A percentile compares a stretch with the other conserved stretches of the same genome.
Conservation (phyloP, 169 alveolate genomes). For the Perkinsus marinus region DNA sequence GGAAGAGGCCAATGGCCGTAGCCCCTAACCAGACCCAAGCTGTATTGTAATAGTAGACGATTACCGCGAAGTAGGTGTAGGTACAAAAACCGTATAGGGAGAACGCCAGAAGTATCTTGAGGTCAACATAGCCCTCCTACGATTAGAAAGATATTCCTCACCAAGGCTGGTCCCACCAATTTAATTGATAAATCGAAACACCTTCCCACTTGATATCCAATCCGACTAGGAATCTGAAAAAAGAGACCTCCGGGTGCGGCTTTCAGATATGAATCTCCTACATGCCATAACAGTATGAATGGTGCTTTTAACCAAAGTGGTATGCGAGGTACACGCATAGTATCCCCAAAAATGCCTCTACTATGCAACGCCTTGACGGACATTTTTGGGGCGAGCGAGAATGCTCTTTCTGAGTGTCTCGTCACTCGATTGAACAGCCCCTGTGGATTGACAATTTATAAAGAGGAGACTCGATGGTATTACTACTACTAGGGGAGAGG, state of each 20-base stretch:
- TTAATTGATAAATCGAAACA: background rate
- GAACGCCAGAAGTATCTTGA: background rate
- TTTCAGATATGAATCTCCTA: background rate
- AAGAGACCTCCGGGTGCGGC: background rate
- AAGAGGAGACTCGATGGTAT: too few species aligned
- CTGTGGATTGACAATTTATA: too few species aligned
- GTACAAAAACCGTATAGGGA: background rate
- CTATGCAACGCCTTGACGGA: too few species aligned
- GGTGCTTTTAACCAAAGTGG: background rate
- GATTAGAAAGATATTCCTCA: background rate
- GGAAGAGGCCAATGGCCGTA: background rate
- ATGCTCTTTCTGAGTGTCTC: too few species aligned
- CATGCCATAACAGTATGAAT: background rate
- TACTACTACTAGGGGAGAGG: too few species aligned
- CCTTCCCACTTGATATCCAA: background rate
- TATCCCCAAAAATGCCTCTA: too few species aligned
- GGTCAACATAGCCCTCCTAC: background rate
- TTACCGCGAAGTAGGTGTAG: background rate
- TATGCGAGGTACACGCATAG: too few species aligned
- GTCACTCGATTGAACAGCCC: too few species aligned
- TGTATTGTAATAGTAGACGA: background rate
- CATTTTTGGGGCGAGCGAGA: too few species aligned
- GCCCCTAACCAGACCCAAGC: background rate
- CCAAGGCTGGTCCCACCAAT: background rate
- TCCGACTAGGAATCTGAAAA: background rate